These are phyloP conservation scores for Pezicula radicicola DNA, from an alignment of 2,329 filamentous ascomycete species.

Conservation along the genomic window DNA sequence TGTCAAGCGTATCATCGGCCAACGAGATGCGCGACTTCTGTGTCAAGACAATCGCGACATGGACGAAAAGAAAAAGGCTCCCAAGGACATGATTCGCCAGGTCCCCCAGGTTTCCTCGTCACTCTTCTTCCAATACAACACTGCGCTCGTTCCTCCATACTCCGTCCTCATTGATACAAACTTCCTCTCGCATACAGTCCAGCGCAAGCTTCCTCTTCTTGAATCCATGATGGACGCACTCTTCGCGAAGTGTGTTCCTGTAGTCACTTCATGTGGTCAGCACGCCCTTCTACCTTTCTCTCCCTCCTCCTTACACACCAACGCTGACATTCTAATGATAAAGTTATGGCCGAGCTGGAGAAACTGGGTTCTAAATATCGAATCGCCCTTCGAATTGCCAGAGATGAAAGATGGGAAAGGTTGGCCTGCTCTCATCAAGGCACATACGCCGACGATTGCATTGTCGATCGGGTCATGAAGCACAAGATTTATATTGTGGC, in stretches of 20 bases:
- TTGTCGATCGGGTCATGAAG: conserved; percentile 70
- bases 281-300: too few species aligned
- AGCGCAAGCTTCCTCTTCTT: conserved; percentile 83
- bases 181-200: conserved; percentile 86
- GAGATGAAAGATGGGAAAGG: conserved; percentile 85
- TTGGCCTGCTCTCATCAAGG: conserved; percentile 90
- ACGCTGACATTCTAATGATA: too few species aligned
- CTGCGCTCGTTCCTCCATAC: conserved; percentile 46
- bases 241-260: too few species aligned
- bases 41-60: too few species aligned
- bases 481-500: conserved; percentile 77
- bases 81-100: too few species aligned
- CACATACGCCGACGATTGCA: conserved; percentile 32
- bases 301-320: too few species aligned
- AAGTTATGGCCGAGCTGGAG: conserved; percentile 75
- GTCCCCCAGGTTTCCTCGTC: conserved; percentile 78
- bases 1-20: too few species aligned
- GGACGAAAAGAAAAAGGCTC: too few species aligned
- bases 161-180: conserved; percentile 80
- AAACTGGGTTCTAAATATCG: conserved; percentile 88
- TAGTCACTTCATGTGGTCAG: too few species aligned
- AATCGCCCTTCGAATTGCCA: conserved; percentile 78
- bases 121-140: conserved; percentile 89
- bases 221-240: conserved; percentile 79
- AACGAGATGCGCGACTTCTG: too few species aligned